phyloP scores from a whole-genome alignment of 495 filamentous ascomycete species.

The Penicillium waksmanii region DNA sequence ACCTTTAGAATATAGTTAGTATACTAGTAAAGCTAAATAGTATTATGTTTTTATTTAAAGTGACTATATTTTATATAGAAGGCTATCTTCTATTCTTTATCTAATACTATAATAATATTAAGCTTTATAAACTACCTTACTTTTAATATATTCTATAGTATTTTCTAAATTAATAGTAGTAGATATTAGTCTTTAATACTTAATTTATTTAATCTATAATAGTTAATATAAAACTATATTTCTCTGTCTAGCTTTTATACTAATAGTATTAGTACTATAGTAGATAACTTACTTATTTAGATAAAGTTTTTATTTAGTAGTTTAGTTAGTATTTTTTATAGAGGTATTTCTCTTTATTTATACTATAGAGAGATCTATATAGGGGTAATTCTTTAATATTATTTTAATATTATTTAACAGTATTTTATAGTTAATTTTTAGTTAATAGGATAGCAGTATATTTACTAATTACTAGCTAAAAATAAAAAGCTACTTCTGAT shows the following conservation, averaged over 20 bases:
- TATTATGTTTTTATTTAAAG: not conserved
- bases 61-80: not conserved
- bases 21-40: not conserved
- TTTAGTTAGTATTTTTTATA: no score
- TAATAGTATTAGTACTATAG: not conserved
- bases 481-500: not conserved
- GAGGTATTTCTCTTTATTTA: not conserved
- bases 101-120: constrained; percentile 2
- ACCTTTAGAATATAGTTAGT: not conserved
- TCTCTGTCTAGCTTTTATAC: not conserved
- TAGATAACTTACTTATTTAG: not conserved
- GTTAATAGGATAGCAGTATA: not conserved
- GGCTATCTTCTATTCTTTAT: not conserved
- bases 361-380: not conserved
- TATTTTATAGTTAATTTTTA: not conserved
- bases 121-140: no score
- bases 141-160: not conserved
- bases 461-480: not conserved
- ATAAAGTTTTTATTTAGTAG: not conserved
- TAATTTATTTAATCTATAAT: not conserved
- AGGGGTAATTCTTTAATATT: not conserved
- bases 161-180: not conserved
- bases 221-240: not conserved
- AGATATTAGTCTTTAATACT: not conserved
- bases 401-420: not conserved